These are phyloP conservation scores for Penicillium crustosum DNA, from an alignment of 2,329 filamentous ascomycete species.

Conservation along the genomic window DNA sequence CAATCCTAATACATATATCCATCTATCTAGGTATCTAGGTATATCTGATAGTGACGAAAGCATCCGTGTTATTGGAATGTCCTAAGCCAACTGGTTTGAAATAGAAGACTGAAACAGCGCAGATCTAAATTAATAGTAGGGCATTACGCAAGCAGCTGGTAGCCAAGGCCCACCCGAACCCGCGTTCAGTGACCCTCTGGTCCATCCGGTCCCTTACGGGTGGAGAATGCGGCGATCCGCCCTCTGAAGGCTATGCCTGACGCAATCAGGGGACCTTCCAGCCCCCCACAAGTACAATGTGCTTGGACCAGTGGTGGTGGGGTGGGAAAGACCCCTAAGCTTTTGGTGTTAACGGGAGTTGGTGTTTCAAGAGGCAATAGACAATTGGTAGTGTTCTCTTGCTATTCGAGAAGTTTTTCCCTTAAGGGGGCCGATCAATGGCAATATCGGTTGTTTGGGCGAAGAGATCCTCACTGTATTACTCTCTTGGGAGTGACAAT, in stretches of 20 bases:
- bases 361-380: not conserved
- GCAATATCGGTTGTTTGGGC: not conserved
- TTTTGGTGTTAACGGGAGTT: conserved; percentile 4
- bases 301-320: conserved; percentile 9
- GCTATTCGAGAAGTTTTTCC: conserved; percentile 2
- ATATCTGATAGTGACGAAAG: not conserved
- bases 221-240: conserved; percentile 41
- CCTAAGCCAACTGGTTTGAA: conserved; percentile 15
- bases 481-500: conserved; percentile 26
- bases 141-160: conserved; percentile 41
- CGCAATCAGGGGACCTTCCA: conserved; percentile 24
- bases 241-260: conserved; percentile 26
- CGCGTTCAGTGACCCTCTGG: conserved; percentile 33
- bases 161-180: conserved; percentile 32
- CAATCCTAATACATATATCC: not conserved
- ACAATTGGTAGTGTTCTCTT: not conserved
- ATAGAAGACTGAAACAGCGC: conserved; percentile 22
- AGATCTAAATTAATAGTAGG: conserved; percentile 37
- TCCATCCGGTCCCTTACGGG: conserved; percentile 39
- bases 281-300: conserved; percentile 1
- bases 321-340: conserved; percentile 7
- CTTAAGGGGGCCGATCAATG: not conserved
- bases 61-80: not conserved
- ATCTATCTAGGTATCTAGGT: not conserved
- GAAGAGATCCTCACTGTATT: conserved; percentile 22